Percentiles rank a stretch among this genome's conserved stretches.
Evolutionary conservation across 257 asterid genomes (phyloP).

Genomic region (Solanum habrochaites): DNA sequence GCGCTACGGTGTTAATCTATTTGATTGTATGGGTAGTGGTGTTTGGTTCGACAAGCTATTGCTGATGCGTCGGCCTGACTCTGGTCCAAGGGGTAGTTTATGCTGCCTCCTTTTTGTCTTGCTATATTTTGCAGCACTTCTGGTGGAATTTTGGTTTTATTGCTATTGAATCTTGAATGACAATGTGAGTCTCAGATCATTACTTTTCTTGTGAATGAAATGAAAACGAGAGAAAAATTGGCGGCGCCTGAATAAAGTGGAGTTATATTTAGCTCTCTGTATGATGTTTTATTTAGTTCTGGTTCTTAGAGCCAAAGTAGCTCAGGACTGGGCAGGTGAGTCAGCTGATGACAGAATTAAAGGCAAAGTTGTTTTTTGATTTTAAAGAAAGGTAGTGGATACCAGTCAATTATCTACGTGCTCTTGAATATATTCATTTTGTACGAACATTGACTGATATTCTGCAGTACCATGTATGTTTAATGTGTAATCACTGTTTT

Average conservation of each 20-base stretch:
- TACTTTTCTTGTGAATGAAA: not conserved
- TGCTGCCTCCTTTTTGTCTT: not conserved
- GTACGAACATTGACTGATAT: not conserved
- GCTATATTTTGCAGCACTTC: not conserved
- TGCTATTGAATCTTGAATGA: not conserved
- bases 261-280: not conserved
- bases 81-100: constrained; percentile 86
- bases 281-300: not conserved
- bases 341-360: not conserved
- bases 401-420: not conserved
- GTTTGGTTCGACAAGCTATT: constrained; percentile 86
- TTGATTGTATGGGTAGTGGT: no score
- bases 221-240: not conserved
- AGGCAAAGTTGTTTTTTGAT: not conserved
- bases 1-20: no score
- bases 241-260: not conserved
- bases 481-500: not conserved
- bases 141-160: not conserved
- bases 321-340: not conserved
- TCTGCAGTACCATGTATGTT: not conserved
- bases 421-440: not conserved
- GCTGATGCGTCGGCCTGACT: constrained; percentile 95
- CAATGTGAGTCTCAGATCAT: not conserved
- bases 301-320: not conserved
- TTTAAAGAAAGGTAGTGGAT: not conserved